Conservation (phyloP, 352 stramenopile genomes). For the Pythium brassicae region DNA sequence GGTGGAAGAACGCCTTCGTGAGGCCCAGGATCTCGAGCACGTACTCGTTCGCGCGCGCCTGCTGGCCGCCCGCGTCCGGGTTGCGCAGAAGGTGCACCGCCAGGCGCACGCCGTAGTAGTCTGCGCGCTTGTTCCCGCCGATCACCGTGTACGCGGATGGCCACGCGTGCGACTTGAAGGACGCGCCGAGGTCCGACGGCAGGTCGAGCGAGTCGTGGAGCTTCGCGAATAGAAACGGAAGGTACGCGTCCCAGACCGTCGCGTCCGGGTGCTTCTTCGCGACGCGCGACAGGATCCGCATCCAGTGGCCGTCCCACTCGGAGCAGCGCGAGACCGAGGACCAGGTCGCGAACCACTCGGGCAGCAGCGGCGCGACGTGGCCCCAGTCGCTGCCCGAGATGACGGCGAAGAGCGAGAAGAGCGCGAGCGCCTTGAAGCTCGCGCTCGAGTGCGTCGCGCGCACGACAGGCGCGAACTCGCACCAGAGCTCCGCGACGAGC, state of each 20-base stretch:
- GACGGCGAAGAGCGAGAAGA: constrained; percentile 54
- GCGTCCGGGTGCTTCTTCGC: constrained; percentile 40
- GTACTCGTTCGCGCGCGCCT: constrained; percentile 31
- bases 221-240: constrained; percentile 67
- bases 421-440: constrained; percentile 55
- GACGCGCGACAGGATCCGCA: constrained; percentile 64
- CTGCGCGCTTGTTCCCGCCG: constrained; percentile 52
- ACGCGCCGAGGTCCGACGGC: constrained; percentile 58
- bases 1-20: constrained; percentile 70
- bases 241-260: constrained; percentile 22
- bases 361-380: constrained; percentile 24
- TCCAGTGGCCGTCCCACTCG: constrained; percentile 73
- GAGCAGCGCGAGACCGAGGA: constrained; percentile 38
- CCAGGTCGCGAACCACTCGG: constrained; percentile 59
- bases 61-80: constrained; percentile 7
- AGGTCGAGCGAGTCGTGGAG: constrained; percentile 54
- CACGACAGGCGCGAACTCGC: constrained; percentile 31
- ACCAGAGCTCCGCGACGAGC: constrained; percentile 49
- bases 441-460: constrained; percentile 40
- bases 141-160: constrained; percentile 42
- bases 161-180: constrained; percentile 60
- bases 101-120: constrained; percentile 49
- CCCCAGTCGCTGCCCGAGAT: constrained; percentile 13
- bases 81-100: constrained; percentile 48
- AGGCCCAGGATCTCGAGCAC: constrained; percentile 53